A percentile compares a stretch with the other conserved stretches of the same genome.
These are phyloP conservation scores for Peziza echinospora DNA, from an alignment of 495 filamentous ascomycete species.

Conservation along the genomic window DNA sequence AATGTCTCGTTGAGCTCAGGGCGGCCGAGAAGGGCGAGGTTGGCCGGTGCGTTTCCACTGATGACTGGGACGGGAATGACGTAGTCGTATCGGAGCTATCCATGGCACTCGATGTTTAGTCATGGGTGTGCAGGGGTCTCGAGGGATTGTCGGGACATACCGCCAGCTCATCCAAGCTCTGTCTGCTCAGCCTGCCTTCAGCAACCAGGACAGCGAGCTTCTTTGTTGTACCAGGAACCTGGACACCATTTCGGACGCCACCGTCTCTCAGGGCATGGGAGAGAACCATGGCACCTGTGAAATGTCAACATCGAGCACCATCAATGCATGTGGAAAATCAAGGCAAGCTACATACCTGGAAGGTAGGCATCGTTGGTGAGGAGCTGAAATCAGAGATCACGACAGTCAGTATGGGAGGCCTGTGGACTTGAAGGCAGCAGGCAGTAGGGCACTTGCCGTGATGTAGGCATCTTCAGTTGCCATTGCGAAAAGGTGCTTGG, in stretches of 20 bases:
- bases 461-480: constrained; percentile 31
- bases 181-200: constrained; percentile 45
- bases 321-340: too few species aligned
- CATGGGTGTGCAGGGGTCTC: constrained; percentile 10
- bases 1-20: constrained; percentile 76
- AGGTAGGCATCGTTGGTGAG: constrained; percentile 78
- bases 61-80: constrained; percentile 67
- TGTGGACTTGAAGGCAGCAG: too few species aligned
- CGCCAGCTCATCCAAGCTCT: constrained; percentile 57
- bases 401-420: too few species aligned
- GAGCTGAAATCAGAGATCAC: neutral
- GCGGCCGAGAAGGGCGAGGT: constrained; percentile 79
- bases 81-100: constrained; percentile 68
- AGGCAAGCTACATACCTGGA: constrained; percentile 38
- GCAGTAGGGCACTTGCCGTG: constrained; percentile 24
- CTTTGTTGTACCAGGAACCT: constrained; percentile 41
- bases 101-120: constrained; percentile 4
- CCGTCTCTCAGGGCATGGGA: constrained; percentile 88
- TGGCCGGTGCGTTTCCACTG: constrained; percentile 51
- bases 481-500: neutral
- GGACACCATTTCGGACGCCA: neutral
- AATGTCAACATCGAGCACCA: constrained; percentile 17
- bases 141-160: constrained; percentile 23
- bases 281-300: constrained; percentile 67
- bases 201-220: constrained; percentile 72